Conservation (phyloP, 1,284 basidiomycete species). For the Melampsora larici-populina region DNA sequence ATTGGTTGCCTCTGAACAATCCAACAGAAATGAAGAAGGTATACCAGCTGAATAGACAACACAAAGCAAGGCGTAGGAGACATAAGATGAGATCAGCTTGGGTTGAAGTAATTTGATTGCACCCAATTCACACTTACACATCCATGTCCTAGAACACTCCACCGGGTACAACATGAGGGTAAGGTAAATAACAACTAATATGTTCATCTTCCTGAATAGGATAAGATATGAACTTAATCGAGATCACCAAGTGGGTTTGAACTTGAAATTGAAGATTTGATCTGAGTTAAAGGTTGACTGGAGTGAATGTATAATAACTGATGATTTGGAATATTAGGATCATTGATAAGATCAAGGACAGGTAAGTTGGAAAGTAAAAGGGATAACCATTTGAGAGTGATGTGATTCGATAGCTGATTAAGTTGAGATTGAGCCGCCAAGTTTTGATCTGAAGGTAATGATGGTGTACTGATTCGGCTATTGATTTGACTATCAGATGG, state of each 20-base stretch:
- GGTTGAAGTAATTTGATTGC: no score
- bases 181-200: no score
- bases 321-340: conserved; percentile 15
- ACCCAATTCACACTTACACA: no score
- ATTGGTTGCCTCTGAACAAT: no score
- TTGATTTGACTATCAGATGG: not conserved
- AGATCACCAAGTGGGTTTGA: conserved; percentile 19
- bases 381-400: conserved; percentile 13
- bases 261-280: not conserved
- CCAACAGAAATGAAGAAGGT: no score
- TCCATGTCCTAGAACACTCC: no score
- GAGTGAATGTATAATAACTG: not conserved
- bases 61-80: no score
- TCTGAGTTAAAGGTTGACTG: not conserved
- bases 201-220: not conserved
- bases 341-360: conserved; percentile 11
- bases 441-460: not conserved
- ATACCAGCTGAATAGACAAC: no score
- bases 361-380: conserved; percentile 20
- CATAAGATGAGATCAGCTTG: no score
- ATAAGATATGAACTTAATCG: conserved; percentile 10
- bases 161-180: no score
- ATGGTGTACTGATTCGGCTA: no score
- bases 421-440: not conserved
- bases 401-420: not conserved